Evolutionary conservation across 2,329 filamentous ascomycete genomes (phyloP), one percentile per base, ranked within the genome.

Genomic region (Xylariaceae sp.): DNA sequence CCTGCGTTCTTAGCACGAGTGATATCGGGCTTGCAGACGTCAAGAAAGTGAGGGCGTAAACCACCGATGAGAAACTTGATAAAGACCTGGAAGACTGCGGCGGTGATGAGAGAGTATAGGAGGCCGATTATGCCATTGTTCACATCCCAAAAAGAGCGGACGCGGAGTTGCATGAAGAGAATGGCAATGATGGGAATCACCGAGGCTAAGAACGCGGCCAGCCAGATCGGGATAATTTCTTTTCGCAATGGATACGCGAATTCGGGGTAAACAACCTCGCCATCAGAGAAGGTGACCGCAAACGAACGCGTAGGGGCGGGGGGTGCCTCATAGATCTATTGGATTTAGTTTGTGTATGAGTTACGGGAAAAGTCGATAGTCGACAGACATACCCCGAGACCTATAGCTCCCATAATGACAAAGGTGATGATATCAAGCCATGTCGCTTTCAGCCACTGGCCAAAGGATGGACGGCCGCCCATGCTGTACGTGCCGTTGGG

Each of bases 11-110:
- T 70, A 13, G 70, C 68, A 0, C 70, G 69, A 3, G 71, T 71
- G n/a, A 80, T 65, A 52, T 77, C 76, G 0, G 85, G 87, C 67
- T 85, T 79, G 76, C 86, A 89, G 49, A 87, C 85, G 19, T 76
- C 77, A 18, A 89, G 76, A 72, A 89, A 89, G 68, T 88, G 83
- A 1, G 86, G 86, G n/a, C 85, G 79, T 18, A 87, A 72, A 13
- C 86, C 86, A 13, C 87, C 87, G 58, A 90, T 88, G 40, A 89
- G 78, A 79, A 80, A 86, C 71, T 90, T 90, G 67, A 89, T 63
- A 65, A 89, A 85, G 60, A 89, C 86, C 65, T 90, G 87, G 72
- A 90, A 88, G 47, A 89, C 81, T n/a, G 85, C 83, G 3, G 84
- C 84, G 5, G 78, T 75, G 70, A 89, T 87, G 58, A 89, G 77